Percentiles rank a stretch among this genome's conserved stretches.
phyloP scores from a whole-genome alignment of 768 basidiomycete genomes.

The Pisolithus albus region DNA sequence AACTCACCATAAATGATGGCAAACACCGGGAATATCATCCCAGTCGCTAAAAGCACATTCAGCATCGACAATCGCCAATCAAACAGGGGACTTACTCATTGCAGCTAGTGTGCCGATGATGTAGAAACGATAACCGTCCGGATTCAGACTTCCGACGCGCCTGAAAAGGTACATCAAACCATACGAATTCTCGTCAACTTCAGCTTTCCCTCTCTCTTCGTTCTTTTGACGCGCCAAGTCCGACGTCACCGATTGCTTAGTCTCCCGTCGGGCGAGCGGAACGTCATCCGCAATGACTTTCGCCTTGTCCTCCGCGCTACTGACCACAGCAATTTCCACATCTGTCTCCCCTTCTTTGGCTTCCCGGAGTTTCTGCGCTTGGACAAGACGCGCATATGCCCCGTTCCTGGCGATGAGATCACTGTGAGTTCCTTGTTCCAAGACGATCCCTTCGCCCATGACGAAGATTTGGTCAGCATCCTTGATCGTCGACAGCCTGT shows the following conservation, averaged over 20 bases:
- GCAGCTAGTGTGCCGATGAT: slow-evolving; percentile 50
- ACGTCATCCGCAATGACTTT: slow-evolving; percentile 53
- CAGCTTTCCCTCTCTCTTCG: slow-evolving; percentile 27
- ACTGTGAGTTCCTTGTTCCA: slow-evolving; percentile 76
- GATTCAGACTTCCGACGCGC: slow-evolving; percentile 62
- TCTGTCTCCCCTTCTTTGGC: slow-evolving; percentile 25
- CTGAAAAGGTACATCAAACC: slow-evolving; percentile 55
- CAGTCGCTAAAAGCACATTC: slow-evolving; percentile 29
- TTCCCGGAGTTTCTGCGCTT: slow-evolving; percentile 76
- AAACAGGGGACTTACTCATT: slow-evolving; percentile 22
- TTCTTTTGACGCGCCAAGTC: slow-evolving; percentile 56
- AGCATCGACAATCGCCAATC: not conserved
- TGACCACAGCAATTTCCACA: slow-evolving; percentile 7
- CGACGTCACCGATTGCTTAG: slow-evolving; percentile 52
- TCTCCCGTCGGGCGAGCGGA: slow-evolving; percentile 42
- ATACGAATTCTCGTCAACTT: slow-evolving; percentile 32
- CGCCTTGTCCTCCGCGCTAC: slow-evolving; percentile 38
- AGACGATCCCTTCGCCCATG: slow-evolving; percentile 79
- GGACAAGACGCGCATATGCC: slow-evolving; percentile 69
- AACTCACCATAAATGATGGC: slow-evolving; percentile 54
- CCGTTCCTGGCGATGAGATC: slow-evolving; percentile 55
- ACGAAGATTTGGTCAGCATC: slow-evolving; percentile 81
- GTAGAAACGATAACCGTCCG: slow-evolving; percentile 54
- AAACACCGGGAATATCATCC: slow-evolving; percentile 67
- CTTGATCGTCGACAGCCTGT: slow-evolving; percentile 78